These are phyloP conservation scores for Trebouxia sp. DNA, from an alignment of 139 green algal genomes.

Conservation along the genomic window DNA sequence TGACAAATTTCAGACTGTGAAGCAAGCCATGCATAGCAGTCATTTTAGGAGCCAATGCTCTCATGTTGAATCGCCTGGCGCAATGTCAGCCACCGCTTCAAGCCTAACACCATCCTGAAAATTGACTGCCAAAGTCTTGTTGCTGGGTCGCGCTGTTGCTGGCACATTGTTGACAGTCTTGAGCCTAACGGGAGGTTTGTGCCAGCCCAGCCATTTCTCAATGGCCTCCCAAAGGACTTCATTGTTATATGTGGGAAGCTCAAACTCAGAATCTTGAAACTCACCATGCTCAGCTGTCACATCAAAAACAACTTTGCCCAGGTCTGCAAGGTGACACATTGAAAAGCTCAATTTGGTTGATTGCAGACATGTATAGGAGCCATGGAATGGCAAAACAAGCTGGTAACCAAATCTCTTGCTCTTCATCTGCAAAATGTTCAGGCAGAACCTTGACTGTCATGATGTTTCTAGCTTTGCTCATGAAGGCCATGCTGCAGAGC, in stretches of 20 bases:
- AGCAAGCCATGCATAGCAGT: conserved; percentile 19
- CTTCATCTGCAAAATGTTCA: too few relatives aligned
- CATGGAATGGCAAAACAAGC: too few relatives aligned
- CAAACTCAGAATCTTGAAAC: conserved; percentile 18
- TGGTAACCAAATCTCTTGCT: too few relatives aligned
- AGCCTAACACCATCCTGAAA: conserved; percentile 19
- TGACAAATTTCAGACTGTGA: background rate
- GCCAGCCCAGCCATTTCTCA: conserved; percentile 16
- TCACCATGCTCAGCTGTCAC: conserved; percentile 16
- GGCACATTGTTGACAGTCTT: conserved; percentile 8
- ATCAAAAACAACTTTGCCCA: conserved; percentile 21
- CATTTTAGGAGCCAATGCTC: conserved; percentile 7
- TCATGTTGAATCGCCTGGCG: conserved; percentile 9
- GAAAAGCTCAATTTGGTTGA: conserved; percentile 2
- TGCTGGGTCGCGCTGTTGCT: conserved; percentile 13
- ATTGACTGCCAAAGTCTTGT: conserved; percentile 21
- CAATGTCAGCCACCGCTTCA: conserved; percentile 18
- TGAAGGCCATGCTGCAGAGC: too few relatives aligned
- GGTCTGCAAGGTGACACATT: conserved; percentile 21
- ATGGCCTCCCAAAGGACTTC: conserved; percentile 17
- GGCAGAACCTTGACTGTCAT: too few relatives aligned
- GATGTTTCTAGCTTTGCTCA: too few relatives aligned
- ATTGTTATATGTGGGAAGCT: conserved; percentile 15
- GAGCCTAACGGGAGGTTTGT: conserved; percentile 18
- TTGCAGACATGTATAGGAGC: too few relatives aligned